Evolutionary conservation across 495 filamentous ascomycete species (phyloP).

Genomic region (Rhizodiscina lignyota): DNA sequence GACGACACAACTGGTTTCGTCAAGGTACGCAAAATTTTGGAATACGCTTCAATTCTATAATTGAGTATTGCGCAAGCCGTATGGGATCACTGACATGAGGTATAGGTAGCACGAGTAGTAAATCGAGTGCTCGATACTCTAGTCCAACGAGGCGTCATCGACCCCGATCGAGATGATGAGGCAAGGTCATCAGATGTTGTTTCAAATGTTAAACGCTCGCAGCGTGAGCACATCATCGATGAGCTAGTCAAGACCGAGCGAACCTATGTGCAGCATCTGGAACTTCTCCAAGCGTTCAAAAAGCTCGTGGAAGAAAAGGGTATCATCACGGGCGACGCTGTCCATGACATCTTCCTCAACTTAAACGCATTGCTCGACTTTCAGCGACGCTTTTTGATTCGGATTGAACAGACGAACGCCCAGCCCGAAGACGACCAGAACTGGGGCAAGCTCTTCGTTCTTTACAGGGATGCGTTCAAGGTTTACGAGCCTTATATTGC

Average conservation of each 20-base stretch:
- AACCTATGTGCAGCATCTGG: constrained; percentile 96
- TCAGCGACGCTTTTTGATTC: constrained; percentile 83
- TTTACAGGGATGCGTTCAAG: constrained; percentile 61
- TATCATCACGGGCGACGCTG: constrained; percentile 70
- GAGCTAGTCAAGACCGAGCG: constrained; percentile 89
- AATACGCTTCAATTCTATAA: too few species aligned
- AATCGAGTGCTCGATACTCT: constrained; percentile 82
- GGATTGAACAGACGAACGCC: constrained; percentile 87
- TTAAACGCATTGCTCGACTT: constrained; percentile 88
- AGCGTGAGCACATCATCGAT: constrained; percentile 71
- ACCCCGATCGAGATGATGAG: background rate
- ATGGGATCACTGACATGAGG: background rate
- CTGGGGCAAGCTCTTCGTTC: constrained; percentile 77
- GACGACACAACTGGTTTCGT: constrained; percentile 95
- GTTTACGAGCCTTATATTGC: constrained; percentile 95
- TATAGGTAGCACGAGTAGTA: constrained; percentile 60
- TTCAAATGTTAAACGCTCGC: constrained; percentile 38
- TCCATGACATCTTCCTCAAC: constrained; percentile 94
- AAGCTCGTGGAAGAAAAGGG: constrained; percentile 76
- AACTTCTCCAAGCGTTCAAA: constrained; percentile 85
- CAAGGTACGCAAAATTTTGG: constrained; percentile 58
- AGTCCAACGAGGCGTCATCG: constrained; percentile 52
- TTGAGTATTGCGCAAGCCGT: background rate
- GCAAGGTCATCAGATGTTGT: too few species aligned
- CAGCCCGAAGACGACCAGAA: constrained; percentile 61